Evolutionary conservation across 768 basidiomycete genomes (phyloP), one percentile per base, ranked within the genome.

Genomic region (Arthromyces matolae): DNA sequence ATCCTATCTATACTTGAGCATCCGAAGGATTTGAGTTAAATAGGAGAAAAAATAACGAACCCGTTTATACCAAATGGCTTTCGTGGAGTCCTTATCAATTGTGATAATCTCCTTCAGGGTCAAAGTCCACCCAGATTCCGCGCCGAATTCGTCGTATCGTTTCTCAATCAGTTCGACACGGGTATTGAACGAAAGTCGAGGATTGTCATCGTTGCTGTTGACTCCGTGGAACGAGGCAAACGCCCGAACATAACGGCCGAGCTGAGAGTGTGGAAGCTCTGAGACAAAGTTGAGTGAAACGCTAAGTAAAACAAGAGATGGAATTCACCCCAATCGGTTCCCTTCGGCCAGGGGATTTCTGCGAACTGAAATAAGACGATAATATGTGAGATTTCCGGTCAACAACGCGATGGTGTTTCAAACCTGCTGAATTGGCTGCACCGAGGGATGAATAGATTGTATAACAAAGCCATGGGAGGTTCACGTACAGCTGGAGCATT

Each of bases 121-220:
- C 10, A 71, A 48, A 1, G 49, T 64, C 71, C 70, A 71, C 7
- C 70, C 70, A 10, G 56, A 57, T 27, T 70, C 62, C 23, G 60
- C 45, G 0, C 66, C 66, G 20, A 52, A 31, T 10, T 43, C 55
- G 46, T 67, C 57, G n/a, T 57, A 42, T 0, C 63, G 54, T 47
- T 78, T 78, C 48, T 75, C 67, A 24, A 72, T 60, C 10, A 58
- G 60, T 45, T 79, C 76, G 6, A 79, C 75, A 8, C 76, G 71
- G 0, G 77, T 78, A 57, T 73, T 73, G 59, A 72, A 77, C 3
- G 68, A 66, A 1, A 68, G 49, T 19, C 66, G 57, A 0, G 64
- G 61, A 44, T 68, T 74, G 7, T 60, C 58, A 42, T 76, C 76
- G 43, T 77, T 68, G 49, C 61, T 66, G 55, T 75, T 74, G 18